These are phyloP conservation scores for Pseudovirgaria hyperparasitica DNA, from an alignment of 2,329 filamentous ascomycete species.

Conservation along the genomic window DNA sequence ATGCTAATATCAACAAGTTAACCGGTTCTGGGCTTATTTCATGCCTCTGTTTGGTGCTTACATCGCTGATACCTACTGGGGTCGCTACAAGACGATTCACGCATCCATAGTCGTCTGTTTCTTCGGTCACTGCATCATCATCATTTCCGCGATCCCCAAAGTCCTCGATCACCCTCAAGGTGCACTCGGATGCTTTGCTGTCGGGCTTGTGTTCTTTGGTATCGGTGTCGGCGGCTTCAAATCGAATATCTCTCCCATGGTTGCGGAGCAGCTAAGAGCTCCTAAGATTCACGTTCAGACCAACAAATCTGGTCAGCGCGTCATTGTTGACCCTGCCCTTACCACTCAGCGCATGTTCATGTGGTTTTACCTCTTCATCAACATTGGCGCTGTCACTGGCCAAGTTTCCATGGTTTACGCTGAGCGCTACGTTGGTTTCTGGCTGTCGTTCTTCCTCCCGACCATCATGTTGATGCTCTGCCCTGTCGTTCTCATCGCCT, in stretches of 20 bases:
- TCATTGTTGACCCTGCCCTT: constrained; percentile 57
- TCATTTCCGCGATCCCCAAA: constrained; percentile 40
- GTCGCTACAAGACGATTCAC: constrained; percentile 50
- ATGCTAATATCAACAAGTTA: too few species aligned
- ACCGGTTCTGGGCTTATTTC: constrained; percentile 28
- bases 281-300: constrained; percentile 45
- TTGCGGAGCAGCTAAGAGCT: constrained; percentile 57
- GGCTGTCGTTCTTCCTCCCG: constrained; percentile 56
- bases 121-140: constrained; percentile 41
- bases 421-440: constrained; percentile 66
- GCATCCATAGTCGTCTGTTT: constrained; percentile 34
- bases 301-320: constrained; percentile 45
- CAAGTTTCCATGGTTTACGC: constrained; percentile 60
- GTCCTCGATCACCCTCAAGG: constrained; percentile 25
- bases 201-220: constrained; percentile 35
- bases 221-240: constrained; percentile 37
- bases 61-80: constrained; percentile 44
- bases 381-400: constrained; percentile 48
- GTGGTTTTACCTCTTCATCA: constrained; percentile 62
- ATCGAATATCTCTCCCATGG: constrained; percentile 43
- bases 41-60: constrained; percentile 40
- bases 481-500: constrained; percentile 47
- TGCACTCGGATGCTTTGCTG: constrained; percentile 39
- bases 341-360: constrained; percentile 57
- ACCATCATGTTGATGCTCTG: constrained; percentile 51